Evolutionary conservation across 805 yeast genomes (phyloP).

Genomic region (Metschnikowia arizonensis): DNA sequence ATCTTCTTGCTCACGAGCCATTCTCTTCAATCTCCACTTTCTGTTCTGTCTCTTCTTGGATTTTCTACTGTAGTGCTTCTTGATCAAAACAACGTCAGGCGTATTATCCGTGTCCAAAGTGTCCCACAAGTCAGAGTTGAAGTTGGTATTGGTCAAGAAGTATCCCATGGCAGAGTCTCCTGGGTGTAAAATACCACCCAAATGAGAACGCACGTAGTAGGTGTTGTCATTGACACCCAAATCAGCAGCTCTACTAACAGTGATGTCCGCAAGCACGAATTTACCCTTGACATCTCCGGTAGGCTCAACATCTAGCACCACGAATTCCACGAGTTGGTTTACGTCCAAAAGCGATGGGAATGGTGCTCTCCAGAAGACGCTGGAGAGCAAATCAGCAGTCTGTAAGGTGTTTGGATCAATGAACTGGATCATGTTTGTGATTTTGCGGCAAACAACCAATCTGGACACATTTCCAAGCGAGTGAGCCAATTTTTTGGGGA

Average conservation of each 20-base stretch:
- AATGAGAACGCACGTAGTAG: slow-evolving; percentile 81
- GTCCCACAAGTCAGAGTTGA: slow-evolving; percentile 85
- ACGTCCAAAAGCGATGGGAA: slow-evolving; percentile 74
- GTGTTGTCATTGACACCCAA: slow-evolving; percentile 81
- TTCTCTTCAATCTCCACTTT: slow-evolving; percentile 90
- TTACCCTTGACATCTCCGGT: slow-evolving; percentile 76
- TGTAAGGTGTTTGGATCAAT: slow-evolving; percentile 81
- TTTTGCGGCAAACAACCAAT: slow-evolving; percentile 77
- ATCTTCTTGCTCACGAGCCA: slow-evolving; percentile 94
- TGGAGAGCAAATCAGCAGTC: slow-evolving; percentile 66
- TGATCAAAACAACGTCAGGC: slow-evolving; percentile 84
- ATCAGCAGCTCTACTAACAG: slow-evolving; percentile 86
- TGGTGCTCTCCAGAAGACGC: slow-evolving; percentile 76
- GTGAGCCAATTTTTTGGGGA: slow-evolving; percentile 83
- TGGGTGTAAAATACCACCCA: slow-evolving; percentile 92
- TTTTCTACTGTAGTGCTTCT: slow-evolving; percentile 83
- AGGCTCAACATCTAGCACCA: slow-evolving; percentile 92
- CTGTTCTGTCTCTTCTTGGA: slow-evolving; percentile 70
- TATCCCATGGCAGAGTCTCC: slow-evolving; percentile 96
- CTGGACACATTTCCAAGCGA: slow-evolving; percentile 79
- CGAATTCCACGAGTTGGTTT: slow-evolving; percentile 74
- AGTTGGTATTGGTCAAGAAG: slow-evolving; percentile 77
- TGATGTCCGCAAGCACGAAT: slow-evolving; percentile 80
- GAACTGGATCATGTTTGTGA: slow-evolving; percentile 80
- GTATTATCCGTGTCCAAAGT: slow-evolving; percentile 53